Percentiles rank a stretch among this genome's conserved stretches.
Evolutionary conservation across 2,329 filamentous ascomycete genomes (phyloP).

Genomic region (Acrocalymma vagum): DNA sequence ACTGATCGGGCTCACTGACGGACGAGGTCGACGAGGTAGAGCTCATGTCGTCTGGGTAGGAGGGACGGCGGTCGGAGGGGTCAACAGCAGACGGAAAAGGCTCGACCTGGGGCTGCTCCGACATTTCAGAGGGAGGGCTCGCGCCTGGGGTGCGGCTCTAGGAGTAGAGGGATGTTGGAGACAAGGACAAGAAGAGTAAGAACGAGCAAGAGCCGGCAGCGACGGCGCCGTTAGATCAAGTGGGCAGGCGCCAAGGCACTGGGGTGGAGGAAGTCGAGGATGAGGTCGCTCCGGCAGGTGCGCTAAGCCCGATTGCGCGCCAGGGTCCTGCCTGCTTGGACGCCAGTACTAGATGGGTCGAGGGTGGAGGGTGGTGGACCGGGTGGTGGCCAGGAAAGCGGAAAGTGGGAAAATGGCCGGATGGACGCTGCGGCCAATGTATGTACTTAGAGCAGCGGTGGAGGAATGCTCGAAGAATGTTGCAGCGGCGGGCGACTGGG

Average conservation of each 20-base stretch:
- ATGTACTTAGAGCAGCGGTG: no score
- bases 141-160: conserved; percentile 20
- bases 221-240: conserved; percentile 32
- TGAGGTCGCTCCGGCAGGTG: conserved; percentile 21
- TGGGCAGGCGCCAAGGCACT: conserved; percentile 31
- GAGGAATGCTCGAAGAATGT: no score
- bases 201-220: conserved; percentile 18
- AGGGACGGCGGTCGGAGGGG: conserved; percentile 28
- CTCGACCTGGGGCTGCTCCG: conserved; percentile 24
- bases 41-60: conserved; percentile 48
- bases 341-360: no score
- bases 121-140: conserved; percentile 24
- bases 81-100: conserved; percentile 36
- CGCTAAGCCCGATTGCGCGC: conserved; percentile 22
- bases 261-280: conserved; percentile 30
- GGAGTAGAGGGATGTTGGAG: conserved; percentile 22
- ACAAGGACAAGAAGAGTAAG: conserved; percentile 17
- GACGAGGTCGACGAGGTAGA: conserved; percentile 55
- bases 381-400: no score
- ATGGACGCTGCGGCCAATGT: no score
- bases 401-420: no score
- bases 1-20: conserved; percentile 44
- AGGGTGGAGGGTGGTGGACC: no score
- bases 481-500: no score
- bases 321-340: no score